Conservation (phyloP, 75 land plant genomes). For the Adiantum capillusveneris region DNA sequence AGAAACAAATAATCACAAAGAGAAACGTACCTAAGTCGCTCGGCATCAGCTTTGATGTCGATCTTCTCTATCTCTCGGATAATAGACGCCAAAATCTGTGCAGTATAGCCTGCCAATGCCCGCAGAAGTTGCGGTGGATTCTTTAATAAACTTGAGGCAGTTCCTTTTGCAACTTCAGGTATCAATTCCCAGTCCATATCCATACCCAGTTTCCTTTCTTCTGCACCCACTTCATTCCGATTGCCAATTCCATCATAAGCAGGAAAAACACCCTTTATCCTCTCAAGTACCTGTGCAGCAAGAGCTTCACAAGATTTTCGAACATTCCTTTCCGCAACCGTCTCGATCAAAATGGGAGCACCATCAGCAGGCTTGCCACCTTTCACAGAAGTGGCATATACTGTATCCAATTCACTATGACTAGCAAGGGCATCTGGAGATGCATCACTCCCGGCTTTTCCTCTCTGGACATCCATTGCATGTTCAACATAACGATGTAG, state of each 20-base stretch:
- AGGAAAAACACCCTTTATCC: constrained; percentile 52
- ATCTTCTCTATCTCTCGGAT: constrained; percentile 79
- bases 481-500: constrained; percentile 67
- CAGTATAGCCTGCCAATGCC: constrained; percentile 65
- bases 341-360: constrained; percentile 63
- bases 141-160: constrained; percentile 47
- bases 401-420: constrained; percentile 44
- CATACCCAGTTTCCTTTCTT: constrained; percentile 52
- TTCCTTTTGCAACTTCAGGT: constrained; percentile 65
- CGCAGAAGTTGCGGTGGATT: constrained; percentile 73
- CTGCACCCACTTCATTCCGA: constrained; percentile 46
- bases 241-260: constrained; percentile 81
- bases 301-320: constrained; percentile 77
- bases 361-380: constrained; percentile 56
- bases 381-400: constrained; percentile 58
- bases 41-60: constrained; percentile 97
- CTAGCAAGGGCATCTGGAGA: constrained; percentile 24
- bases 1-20: not conserved
- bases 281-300: constrained; percentile 59
- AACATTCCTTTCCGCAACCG: constrained; percentile 68
- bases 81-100: constrained; percentile 52
- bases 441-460: constrained; percentile 32
- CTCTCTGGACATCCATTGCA: constrained; percentile 76
- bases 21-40: constrained; percentile 62
- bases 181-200: constrained; percentile 67